A percentile compares a stretch with the other conserved stretches of the same genome.
phyloP scores from a whole-genome alignment of 2,329 filamentous ascomycete species.

The Diaporthe sp. region DNA sequence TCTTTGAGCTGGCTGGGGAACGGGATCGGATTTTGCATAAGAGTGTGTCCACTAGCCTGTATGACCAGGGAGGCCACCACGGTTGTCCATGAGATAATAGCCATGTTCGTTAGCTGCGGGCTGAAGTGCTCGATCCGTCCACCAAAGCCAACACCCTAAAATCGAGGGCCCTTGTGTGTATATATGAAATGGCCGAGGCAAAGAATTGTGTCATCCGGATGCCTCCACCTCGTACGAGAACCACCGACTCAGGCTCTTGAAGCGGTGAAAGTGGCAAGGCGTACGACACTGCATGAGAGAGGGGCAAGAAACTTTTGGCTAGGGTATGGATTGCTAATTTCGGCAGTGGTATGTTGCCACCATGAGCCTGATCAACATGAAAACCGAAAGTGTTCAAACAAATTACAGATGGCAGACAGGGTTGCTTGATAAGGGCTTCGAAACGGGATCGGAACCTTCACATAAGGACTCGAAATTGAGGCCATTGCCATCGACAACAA shows the following conservation, averaged over 20 bases:
- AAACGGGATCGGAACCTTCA: neutral
- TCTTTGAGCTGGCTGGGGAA: slow-evolving; percentile 10
- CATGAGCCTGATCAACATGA: neutral
- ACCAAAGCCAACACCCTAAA: accelerated
- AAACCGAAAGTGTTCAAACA: neutral
- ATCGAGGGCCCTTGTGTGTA: neutral
- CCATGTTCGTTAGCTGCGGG: neutral
- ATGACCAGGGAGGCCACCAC: neutral
- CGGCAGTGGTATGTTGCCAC: neutral
- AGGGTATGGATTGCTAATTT: neutral
- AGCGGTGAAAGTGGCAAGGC: slow-evolving; percentile 1
- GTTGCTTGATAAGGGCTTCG: no score
- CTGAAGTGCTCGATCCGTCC: neutral
- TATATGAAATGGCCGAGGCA: neutral
- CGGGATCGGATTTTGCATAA: slow-evolving; percentile 4
- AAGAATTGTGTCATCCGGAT: neutral
- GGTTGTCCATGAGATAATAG: neutral
- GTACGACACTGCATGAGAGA: neutral
- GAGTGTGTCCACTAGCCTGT: slow-evolving; percentile 1
- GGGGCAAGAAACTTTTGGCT: slow-evolving; percentile 1
- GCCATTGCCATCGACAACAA: no score
- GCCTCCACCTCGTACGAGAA: neutral
- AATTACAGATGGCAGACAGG: no score
- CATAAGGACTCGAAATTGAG: neutral
- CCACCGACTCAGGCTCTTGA: neutral